Percentiles rank a stretch among this genome's conserved stretches.
phyloP scores from a whole-genome alignment of 495 filamentous ascomycete genomes.

The Penicillium steckii region DNA sequence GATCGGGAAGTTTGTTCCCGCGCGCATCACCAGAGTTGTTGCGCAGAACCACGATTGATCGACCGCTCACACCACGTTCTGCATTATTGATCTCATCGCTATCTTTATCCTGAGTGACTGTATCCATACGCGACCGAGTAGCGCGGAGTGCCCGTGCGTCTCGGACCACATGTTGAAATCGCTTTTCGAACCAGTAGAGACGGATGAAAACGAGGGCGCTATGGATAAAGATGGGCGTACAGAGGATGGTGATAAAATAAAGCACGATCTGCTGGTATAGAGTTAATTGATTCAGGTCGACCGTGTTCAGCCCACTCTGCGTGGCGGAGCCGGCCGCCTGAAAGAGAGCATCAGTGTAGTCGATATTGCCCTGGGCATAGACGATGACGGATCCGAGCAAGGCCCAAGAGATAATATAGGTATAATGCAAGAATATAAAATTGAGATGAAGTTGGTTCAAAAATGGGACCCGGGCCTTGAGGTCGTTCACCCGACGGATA shows the following conservation, averaged over 20 bases:
- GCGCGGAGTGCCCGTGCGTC: slow-evolving; percentile 54
- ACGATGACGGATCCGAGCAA: slow-evolving; percentile 76
- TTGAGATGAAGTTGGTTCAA: slow-evolving; percentile 62
- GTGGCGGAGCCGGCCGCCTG: slow-evolving; percentile 77
- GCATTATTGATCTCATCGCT: slow-evolving; percentile 44
- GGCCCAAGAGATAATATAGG: slow-evolving; percentile 69
- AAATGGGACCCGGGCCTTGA: slow-evolving; percentile 33
- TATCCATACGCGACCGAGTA: slow-evolving; percentile 56
- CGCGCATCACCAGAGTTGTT: slow-evolving; percentile 36
- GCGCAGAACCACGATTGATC: slow-evolving; percentile 73
- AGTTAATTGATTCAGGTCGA: slow-evolving; percentile 71
- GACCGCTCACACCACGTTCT: slow-evolving; percentile 68
- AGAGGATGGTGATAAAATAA: slow-evolving; percentile 68
- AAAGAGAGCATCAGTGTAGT: slow-evolving; percentile 89
- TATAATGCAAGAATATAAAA: slow-evolving; percentile 85
- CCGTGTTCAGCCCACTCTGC: slow-evolving; percentile 87
- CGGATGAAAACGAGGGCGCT: slow-evolving; percentile 85
- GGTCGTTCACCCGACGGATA: slow-evolving; percentile 14
- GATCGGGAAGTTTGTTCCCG: slow-evolving; percentile 22
- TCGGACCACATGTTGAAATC: slow-evolving; percentile 76
- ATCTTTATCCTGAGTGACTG: slow-evolving; percentile 51
- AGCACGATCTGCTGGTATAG: slow-evolving; percentile 77
- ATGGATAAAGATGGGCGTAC: slow-evolving; percentile 90
- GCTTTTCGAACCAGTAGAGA: slow-evolving; percentile 96
- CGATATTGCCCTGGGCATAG: slow-evolving; percentile 58